These are phyloP conservation scores for Coprinopsis strossmayeri DNA, from an alignment of 768 basidiomycete genomes.

Conservation along the genomic window DNA sequence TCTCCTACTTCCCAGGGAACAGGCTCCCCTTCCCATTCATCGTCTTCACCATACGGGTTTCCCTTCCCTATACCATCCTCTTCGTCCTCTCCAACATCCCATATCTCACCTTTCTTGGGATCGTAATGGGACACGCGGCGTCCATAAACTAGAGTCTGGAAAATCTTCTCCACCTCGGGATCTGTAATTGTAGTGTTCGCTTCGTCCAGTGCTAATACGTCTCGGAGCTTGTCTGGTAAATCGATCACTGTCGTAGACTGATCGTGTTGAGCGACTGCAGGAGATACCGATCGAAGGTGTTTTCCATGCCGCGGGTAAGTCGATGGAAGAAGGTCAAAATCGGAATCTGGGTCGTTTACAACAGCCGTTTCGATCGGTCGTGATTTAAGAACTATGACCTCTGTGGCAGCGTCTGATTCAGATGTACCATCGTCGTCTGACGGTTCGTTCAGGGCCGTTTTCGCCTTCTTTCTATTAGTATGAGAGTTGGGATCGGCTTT, in stretches of 20 bases:
- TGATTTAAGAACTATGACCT: constrained; percentile 28
- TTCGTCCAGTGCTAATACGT: constrained; percentile 56
- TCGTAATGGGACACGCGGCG: constrained; percentile 51
- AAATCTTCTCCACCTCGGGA: constrained; percentile 45
- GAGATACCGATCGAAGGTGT: constrained; percentile 23
- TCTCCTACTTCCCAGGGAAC: constrained; percentile 80
- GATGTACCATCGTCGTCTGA: constrained; percentile 22
- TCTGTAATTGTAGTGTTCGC: constrained; percentile 32
- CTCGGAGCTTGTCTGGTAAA: constrained; percentile 60
- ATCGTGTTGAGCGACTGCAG: constrained; percentile 15
- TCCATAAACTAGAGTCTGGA: constrained; percentile 57
- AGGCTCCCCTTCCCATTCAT: constrained; percentile 79
- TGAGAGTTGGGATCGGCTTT: constrained; percentile 31
- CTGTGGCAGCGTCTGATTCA: constrained; percentile 22
- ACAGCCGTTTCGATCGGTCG: constrained; percentile 15
- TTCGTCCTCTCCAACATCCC: constrained; percentile 61
- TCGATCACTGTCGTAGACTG: constrained; percentile 44
- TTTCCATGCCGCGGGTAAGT: constrained; percentile 23
- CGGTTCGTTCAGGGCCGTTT: constrained; percentile 24
- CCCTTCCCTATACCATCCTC: constrained; percentile 8
- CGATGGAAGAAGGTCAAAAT: constrained; percentile 29
- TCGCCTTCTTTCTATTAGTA: constrained; percentile 43
- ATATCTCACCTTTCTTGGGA: constrained; percentile 58
- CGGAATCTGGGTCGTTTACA: constrained; percentile 25
- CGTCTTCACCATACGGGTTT: constrained; percentile 37